Evolutionary conservation across 2,329 filamentous ascomycete species (phyloP).

Genomic region (Chaetomiaceae sp.): DNA sequence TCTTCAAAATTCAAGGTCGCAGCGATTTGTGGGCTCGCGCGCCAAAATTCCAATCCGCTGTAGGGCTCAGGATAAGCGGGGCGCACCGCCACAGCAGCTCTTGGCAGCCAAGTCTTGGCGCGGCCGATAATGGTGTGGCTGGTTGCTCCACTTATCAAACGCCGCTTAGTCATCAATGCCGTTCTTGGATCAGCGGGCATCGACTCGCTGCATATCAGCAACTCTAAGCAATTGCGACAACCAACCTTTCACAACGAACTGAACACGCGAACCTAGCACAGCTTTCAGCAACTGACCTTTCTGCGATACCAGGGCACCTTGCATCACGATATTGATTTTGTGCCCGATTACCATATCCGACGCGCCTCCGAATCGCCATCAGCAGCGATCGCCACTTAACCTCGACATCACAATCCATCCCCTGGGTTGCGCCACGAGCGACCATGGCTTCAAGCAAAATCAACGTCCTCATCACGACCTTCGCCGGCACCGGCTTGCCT

Average conservation of each 20-base stretch:
- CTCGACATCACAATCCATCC: neutral
- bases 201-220: too few species aligned
- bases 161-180: neutral
- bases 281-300: neutral
- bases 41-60: slow-evolving; percentile 27
- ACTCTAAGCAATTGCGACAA: neutral
- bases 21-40: slow-evolving; percentile 28
- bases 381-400: neutral
- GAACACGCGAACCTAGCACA: neutral
- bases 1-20: slow-evolving; percentile 29
- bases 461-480: slow-evolving; percentile 81
- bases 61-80: slow-evolving; percentile 28
- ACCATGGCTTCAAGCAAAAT: slow-evolving; percentile 57
- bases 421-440: neutral
- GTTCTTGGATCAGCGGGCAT: too few species aligned
- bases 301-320: neutral
- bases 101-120: slow-evolving; percentile 18
- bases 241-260: neutral
- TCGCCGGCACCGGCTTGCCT: slow-evolving; percentile 77
- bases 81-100: slow-evolving; percentile 23
- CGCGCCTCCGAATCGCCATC: neutral
- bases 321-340: too few species aligned
- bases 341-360: too few species aligned
- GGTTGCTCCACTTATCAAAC: neutral
- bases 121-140: slow-evolving; percentile 16